These are phyloP conservation scores for Nannochloropsis gaditana DNA, from an alignment of 108 stramenopile species.

Conservation along the genomic window DNA sequence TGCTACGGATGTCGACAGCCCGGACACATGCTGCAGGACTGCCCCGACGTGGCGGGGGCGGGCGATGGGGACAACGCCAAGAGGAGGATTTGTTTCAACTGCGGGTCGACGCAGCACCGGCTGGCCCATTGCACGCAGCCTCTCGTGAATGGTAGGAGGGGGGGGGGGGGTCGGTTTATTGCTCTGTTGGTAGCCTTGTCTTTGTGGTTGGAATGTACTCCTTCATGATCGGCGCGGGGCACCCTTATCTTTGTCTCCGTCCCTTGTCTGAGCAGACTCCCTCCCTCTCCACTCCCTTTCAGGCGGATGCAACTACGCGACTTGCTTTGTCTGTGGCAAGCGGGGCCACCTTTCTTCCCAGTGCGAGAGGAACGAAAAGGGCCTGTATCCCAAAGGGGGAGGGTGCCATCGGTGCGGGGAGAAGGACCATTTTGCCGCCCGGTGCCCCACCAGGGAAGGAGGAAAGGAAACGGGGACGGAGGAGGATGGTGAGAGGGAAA, in stretches of 20 bases:
- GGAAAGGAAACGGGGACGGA: not conserved
- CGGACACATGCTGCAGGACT: slow-evolving; percentile 15
- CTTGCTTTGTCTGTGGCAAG: slow-evolving; percentile 55
- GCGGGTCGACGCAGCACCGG: slow-evolving; percentile 51
- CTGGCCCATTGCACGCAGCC: slow-evolving; percentile 37
- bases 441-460: slow-evolving; percentile 22
- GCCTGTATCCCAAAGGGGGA: slow-evolving; percentile 56
- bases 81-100: slow-evolving; percentile 50
- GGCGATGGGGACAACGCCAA: not conserved
- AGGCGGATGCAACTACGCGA: slow-evolving; percentile 25
- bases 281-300: no score
- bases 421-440: slow-evolving; percentile 25
- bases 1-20: slow-evolving; percentile 26
- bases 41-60: slow-evolving; percentile 33
- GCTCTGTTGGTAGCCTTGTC: no score
- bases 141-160: slow-evolving; percentile 21
- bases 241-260: no score
- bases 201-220: no score
- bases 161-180: no score
- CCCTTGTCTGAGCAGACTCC: no score
- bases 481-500: not conserved
- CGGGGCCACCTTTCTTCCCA: slow-evolving; percentile 49
- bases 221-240: no score
- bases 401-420: slow-evolving; percentile 41
- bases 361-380: slow-evolving; percentile 55